Evolutionary conservation across 176 grass and related monocot genomes (phyloP).

Genomic region (Hordeum vulgare): MorexV3_pseudomolecules_assembly NC_058521.1:538474140-538474639

Average conservation of each 20-base stretch:
- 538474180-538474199: neutral
- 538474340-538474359: neutral
- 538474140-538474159: neutral
- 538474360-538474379: neutral
- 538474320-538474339: neutral
- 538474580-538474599: neutral
- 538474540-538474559: neutral
- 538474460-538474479: neutral
- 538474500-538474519: neutral
- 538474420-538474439: neutral
- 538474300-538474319: neutral
- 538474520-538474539: neutral
- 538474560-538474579: neutral
- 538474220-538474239: neutral
- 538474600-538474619: no score
- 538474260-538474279: neutral
- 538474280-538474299: neutral
- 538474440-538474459: no score
- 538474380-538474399: neutral
- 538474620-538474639: neutral
- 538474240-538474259: neutral
- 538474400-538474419: neutral
- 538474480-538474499: slow-evolving; percentile 27
- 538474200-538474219: neutral
- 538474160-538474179: neutral